Evolutionary conservation across 2,329 filamentous ascomycete species (phyloP).

Genomic region (Hawksworthiomyces lignivorus): DNA sequence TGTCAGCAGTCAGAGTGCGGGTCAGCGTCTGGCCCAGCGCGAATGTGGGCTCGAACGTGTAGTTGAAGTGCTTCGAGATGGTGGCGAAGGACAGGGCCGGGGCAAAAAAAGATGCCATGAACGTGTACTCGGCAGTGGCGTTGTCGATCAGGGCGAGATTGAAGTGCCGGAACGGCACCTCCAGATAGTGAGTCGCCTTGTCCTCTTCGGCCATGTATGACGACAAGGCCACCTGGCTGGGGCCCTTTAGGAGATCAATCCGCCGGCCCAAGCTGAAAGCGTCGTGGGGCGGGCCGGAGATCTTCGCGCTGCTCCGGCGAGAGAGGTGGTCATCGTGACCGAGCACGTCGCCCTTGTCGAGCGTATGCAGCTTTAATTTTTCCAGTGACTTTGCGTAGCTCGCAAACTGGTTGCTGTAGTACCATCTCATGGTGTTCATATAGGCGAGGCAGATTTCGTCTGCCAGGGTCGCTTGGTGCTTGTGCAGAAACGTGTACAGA

Average conservation of each 20-base stretch:
- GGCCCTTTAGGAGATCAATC: constrained; percentile 69
- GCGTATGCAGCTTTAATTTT: constrained; percentile 72
- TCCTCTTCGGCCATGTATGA: constrained; percentile 91
- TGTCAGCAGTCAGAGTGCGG: constrained; percentile 65
- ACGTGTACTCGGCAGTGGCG: constrained; percentile 88
- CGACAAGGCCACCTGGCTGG: constrained; percentile 67
- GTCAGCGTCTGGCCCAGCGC: constrained; percentile 72
- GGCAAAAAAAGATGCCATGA: constrained; percentile 83
- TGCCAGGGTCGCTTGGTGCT: constrained; percentile 73
- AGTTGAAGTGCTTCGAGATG: constrained; percentile 74
- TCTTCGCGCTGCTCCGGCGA: constrained; percentile 39
- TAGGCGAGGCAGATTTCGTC: constrained; percentile 90
- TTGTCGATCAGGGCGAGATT: constrained; percentile 93
- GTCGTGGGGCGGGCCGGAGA: constrained; percentile 63
- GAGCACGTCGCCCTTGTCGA: constrained; percentile 78
- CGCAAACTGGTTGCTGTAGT: constrained; percentile 85
- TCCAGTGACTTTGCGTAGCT: constrained; percentile 78
- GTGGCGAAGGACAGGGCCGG: constrained; percentile 66
- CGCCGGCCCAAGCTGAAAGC: constrained; percentile 83
- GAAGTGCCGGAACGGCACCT: constrained; percentile 87
- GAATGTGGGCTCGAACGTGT: constrained; percentile 87
- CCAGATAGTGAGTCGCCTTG: constrained; percentile 69
- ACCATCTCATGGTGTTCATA: constrained; percentile 98
- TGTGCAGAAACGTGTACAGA: constrained; percentile 75
- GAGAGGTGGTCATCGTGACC: constrained; percentile 63